These are phyloP conservation scores for Didymella glomerata DNA, from an alignment of 2,329 filamentous ascomycete genomes.

Conservation along the genomic window DNA sequence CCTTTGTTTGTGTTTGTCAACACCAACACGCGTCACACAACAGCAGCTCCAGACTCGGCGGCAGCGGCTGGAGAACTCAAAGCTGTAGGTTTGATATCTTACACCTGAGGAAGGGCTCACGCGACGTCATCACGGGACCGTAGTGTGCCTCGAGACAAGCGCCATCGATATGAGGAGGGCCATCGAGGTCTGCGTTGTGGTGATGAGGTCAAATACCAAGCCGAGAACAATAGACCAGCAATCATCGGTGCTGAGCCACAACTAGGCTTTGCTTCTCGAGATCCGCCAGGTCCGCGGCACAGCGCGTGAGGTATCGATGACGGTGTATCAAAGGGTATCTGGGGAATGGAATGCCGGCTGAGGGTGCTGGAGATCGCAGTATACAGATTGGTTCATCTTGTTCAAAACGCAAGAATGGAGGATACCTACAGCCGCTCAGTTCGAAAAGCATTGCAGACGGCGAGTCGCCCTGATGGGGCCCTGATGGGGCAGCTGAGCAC, in stretches of 20 bases:
- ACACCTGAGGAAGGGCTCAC: neutral
- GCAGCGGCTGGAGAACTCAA: neutral
- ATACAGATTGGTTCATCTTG: slow-evolving; percentile 9
- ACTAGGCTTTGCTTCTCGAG: neutral
- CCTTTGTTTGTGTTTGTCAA: slow-evolving; percentile 19
- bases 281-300: neutral
- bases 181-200: slow-evolving; percentile 8
- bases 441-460: slow-evolving; percentile 8
- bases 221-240: slow-evolving; percentile 1
- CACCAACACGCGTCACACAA: slow-evolving; percentile 17
- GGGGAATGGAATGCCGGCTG: slow-evolving; percentile 2
- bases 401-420: slow-evolving; percentile 11
- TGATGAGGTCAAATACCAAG: slow-evolving; percentile 9
- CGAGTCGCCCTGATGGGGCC: slow-evolving; percentile 17
- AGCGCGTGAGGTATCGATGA: slow-evolving; percentile 10
- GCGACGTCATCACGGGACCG: slow-evolving; percentile 6
- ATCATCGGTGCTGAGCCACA: slow-evolving; percentile 1
- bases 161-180: slow-evolving; percentile 7
- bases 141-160: slow-evolving; percentile 1
- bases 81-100: neutral
- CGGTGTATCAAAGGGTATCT: neutral
- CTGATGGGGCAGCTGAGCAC: slow-evolving; percentile 7
- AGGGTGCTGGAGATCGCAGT: neutral
- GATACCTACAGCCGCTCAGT: slow-evolving; percentile 4
- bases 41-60: slow-evolving; percentile 6